Conservation (phyloP, 148 eudicot species). For the Diospyros kaki region DNA sequence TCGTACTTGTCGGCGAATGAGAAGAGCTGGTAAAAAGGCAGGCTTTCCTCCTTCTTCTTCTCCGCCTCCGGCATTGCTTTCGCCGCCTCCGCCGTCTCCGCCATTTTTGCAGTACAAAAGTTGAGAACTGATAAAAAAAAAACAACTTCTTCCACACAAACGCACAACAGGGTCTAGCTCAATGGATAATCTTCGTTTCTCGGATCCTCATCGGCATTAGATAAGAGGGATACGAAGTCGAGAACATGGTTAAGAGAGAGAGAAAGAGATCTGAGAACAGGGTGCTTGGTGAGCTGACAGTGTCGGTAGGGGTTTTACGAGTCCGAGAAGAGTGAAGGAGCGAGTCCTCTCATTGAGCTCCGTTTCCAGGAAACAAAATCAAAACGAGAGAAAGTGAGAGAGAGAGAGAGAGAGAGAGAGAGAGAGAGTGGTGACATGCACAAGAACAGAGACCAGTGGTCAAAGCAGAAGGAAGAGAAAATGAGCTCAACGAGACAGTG, state of each 20-base stretch:
- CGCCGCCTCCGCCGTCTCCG: constrained; percentile 33
- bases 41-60: constrained; percentile 86
- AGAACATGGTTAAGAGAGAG: neutral
- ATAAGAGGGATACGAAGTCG: neutral
- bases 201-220: neutral
- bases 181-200: neutral
- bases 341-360: neutral
- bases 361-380: constrained; percentile 6
- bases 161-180: neutral
- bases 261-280: constrained; percentile 8
- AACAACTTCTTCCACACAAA: neutral
- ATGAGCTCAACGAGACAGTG: neutral
- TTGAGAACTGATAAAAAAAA: neutral
- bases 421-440: neutral
- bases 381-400: neutral
- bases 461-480: constrained; percentile 10
- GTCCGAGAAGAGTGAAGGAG: neutral
- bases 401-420: constrained; percentile 7
- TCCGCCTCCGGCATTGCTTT: constrained; percentile 71
- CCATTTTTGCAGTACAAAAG: constrained; percentile 22
- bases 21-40: constrained; percentile 80
- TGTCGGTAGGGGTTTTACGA: constrained; percentile 4
- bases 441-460: neutral
- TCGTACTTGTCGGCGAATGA: constrained; percentile 83
- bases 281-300: constrained; percentile 7